phyloP scores from a whole-genome alignment of 1,139 yeast species.

The Meyerozyma athensensis region DNA sequence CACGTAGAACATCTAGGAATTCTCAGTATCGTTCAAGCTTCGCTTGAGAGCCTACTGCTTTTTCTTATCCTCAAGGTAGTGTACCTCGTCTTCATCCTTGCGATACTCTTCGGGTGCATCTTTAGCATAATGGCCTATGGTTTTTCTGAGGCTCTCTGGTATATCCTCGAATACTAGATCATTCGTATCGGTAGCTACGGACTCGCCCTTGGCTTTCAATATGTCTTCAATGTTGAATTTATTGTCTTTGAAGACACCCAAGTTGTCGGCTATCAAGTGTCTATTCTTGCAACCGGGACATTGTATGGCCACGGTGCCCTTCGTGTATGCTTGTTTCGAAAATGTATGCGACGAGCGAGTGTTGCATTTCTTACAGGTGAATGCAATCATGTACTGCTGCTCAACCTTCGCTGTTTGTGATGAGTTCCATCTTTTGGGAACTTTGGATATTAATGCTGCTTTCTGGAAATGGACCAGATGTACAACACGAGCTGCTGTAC shows the following conservation, averaged over 20 bases:
- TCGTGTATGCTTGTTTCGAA: conserved; percentile 85
- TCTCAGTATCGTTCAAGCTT: no score
- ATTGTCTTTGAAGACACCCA: conserved; percentile 75
- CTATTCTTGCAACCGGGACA: conserved; percentile 90
- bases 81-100: conserved; percentile 12
- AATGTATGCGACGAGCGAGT: conserved; percentile 81
- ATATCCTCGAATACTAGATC: conserved; percentile 71
- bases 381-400: conserved; percentile 57
- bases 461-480: no score
- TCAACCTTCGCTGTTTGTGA: conserved; percentile 3
- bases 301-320: conserved; percentile 83
- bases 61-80: background rate
- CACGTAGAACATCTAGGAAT: no score
- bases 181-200: conserved; percentile 54
- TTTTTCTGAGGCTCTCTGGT: conserved; percentile 54
- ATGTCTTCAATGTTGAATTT: conserved; percentile 75
- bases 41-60: background rate
- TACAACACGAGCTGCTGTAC: no score
- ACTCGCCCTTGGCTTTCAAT: conserved; percentile 71
- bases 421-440: conserved; percentile 1
- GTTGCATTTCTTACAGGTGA: conserved; percentile 87
- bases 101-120: conserved; percentile 49
- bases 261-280: conserved; percentile 89
- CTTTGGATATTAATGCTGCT: background rate
- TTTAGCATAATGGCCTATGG: conserved; percentile 60